Percentiles rank a stretch among this genome's conserved stretches.
Conservation (phyloP, 805 yeast genomes). For the Kazachstania psychrophila region DNA sequence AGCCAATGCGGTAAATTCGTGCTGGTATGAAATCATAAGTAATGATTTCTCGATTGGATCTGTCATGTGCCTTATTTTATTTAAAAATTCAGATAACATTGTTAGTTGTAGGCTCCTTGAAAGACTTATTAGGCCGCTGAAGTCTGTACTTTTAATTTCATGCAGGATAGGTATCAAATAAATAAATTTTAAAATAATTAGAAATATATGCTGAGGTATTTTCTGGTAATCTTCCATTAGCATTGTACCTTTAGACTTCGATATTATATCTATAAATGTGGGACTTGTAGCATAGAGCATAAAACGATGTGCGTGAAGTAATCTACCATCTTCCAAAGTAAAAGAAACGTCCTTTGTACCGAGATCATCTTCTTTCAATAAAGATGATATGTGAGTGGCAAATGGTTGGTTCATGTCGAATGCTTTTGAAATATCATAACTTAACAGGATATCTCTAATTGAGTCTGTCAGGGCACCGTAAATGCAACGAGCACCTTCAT, state of each 20-base stretch:
- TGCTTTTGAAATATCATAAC: conserved; percentile 58
- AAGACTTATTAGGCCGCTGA: conserved; percentile 22
- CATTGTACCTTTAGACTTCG: not conserved
- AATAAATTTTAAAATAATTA: conserved; percentile 26
- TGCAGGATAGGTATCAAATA: conserved; percentile 36
- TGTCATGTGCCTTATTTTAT: conserved; percentile 21
- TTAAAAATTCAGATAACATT: conserved; percentile 32
- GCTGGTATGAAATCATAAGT: conserved; percentile 28
- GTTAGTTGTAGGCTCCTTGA: conserved; percentile 31
- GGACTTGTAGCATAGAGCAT: conserved; percentile 33
- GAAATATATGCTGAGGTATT: conserved; percentile 10
- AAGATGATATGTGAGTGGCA: conserved; percentile 54
- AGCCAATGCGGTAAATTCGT: conserved; percentile 25
- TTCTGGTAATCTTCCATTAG: not conserved
- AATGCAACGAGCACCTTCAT: conserved; percentile 68
- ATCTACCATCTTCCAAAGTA: conserved; percentile 3
- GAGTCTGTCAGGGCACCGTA: conserved; percentile 69
- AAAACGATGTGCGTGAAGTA: conserved; percentile 33
- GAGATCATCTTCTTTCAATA: conserved; percentile 14
- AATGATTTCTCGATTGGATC: conserved; percentile 28
- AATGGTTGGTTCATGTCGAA: conserved; percentile 64
- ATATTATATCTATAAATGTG: conserved; percentile 17
- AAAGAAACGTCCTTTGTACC: conserved; percentile 23
- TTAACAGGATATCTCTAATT: conserved; percentile 48
- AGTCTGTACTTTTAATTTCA: conserved; percentile 27